Base-by-base conservation (phyloP, 2,329 filamentous ascomycete species). In the Venturia pyrina region DNA sequence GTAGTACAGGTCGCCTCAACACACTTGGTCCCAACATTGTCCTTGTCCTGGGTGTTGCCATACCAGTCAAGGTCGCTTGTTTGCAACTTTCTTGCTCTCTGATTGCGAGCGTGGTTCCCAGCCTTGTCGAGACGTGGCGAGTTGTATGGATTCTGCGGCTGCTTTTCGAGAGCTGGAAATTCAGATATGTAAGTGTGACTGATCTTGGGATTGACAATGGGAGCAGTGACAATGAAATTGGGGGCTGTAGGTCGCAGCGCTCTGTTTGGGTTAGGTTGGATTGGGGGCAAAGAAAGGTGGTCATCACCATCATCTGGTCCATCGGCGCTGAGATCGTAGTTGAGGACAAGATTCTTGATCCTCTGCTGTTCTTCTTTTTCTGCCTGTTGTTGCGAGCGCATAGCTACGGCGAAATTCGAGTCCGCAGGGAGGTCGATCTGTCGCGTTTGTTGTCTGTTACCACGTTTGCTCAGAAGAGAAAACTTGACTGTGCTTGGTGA, bases 11-110 rank as follows among this genome's bases (percentile, higher is more conserved):
- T 59, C 60, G 34, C 37, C 28, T 62, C 60, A 34, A 62, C 60
- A 28, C 15, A 17, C 24, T 44, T 34, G 7, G 21, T 40, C 37
- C 37, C 40, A 62, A n/a, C 60, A 46, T 24, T 62, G 60, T 43
- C 21, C 37, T 43, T 43, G 40, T 28, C 34, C 40, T 61, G 40
- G 57, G 65, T 65, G 46, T 46, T 53, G 41, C 37, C 70, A 53
- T 64, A 97, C 95, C 95, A 99, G 77, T 99, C 93, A 76, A 99
- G 91, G 78, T 99, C 95, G 77, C 91, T 96, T 67, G 98, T 85
- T 75, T 98, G 93, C 68, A 99, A 82, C 78, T 96, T 96, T 72
- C 95, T 87, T 67, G 90, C 87, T 69, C 93, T 89, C 76, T 96
- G 92, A 67, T 89, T 87, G 73, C 84, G 85, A 65, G 89, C 87